Base-by-base conservation (phyloP, 306 rosid genomes). In the Corylus americana region DNA sequence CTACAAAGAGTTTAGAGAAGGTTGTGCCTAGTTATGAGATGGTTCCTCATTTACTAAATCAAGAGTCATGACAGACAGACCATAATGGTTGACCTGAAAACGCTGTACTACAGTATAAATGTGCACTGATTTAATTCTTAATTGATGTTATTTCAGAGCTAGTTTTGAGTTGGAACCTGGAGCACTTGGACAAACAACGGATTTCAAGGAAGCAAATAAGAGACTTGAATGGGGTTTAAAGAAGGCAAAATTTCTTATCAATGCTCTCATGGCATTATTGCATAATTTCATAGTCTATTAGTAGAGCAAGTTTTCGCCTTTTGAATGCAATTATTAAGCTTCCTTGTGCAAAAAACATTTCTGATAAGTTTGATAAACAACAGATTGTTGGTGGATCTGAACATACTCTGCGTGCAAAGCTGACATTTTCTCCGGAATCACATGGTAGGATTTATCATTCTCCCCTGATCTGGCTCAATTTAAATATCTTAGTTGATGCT, bases 161-260 rank as follows among this genome's bases (percentile, higher is more conserved):
- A 92, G 93, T 86, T 92, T 89, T 88, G 97, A 89, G 87, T 82
- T 89, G 88, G 97, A 92, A 81, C 82, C 92, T 73, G 92, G 93
- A 75, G 91, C 92, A 71, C 73, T 75, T 80, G 95, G 95, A 77
- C 97, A 92, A 71, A 83, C 91, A 55, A 87, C 91, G 70, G 95
- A 92, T 86, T 92, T 92, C 85, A 92, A 86, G 83, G 93, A 90
- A 62, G 84, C 90, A 62, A 89, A 90, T 79, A 90, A 88, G 90
- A 92, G 80, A 81, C 93, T 92, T 37, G 97, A 92, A 42, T 92
- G 97, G 97, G 85, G 70, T 76, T 80, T 92, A 82, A 92, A 88
- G 77, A 92, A 92, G 95, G 92, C 80, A 83, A 80, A 62, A 29
- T 78, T 48, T 84, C 70, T 80, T 72, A 80, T 90, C 79, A 47